Percentiles rank a stretch among this genome's conserved stretches.
phyloP scores from a whole-genome alignment of 2,329 filamentous ascomycete genomes.

The Pseudogymnoascus destructans region DNA sequence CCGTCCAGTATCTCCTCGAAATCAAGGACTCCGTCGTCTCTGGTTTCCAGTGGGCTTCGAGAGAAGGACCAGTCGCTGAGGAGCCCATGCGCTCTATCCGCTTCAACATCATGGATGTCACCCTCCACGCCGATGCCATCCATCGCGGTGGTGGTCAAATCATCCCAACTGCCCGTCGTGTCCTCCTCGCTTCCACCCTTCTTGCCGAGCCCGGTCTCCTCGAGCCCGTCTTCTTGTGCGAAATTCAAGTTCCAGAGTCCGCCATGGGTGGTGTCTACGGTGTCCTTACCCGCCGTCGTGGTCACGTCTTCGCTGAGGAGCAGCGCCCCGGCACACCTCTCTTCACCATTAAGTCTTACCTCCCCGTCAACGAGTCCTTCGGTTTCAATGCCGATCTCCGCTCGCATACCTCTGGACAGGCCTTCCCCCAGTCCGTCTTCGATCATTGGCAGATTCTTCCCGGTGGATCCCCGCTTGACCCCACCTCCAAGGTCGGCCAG shows the following conservation, averaged over 20 bases:
- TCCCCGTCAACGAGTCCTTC: conserved; percentile 94
- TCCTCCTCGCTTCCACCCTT: conserved; percentile 84
- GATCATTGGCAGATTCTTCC: conserved; percentile 97
- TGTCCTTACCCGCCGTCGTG: conserved; percentile 93
- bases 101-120: conserved; percentile 99
- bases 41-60: conserved; percentile 99
- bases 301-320: conserved; percentile 98
- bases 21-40: conserved; percentile 99
- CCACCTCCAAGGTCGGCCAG: conserved; percentile 65
- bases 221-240: conserved; percentile 97
- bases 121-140: conserved; percentile 97
- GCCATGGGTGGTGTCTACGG: conserved; percentile 99
- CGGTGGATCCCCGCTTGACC: conserved; percentile 83
- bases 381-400: conserved; percentile 98
- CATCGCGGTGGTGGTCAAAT: conserved; percentile 99
- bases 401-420: conserved; percentile 85
- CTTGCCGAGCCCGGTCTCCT: conserved; percentile 83
- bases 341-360: conserved; percentile 97
- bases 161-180: conserved; percentile 95
- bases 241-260: conserved; percentile 96
- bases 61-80: conserved; percentile 94
- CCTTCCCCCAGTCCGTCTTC: conserved; percentile 98
- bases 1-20: conserved; percentile 99
- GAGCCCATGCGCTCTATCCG: conserved; percentile 95
- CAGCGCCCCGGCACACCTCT: conserved; percentile 97